Evolutionary conservation across 2,329 filamentous ascomycete genomes (phyloP), one percentile per base, ranked within the genome.

Genomic region (Neophaeococcomyces aloes): DNA sequence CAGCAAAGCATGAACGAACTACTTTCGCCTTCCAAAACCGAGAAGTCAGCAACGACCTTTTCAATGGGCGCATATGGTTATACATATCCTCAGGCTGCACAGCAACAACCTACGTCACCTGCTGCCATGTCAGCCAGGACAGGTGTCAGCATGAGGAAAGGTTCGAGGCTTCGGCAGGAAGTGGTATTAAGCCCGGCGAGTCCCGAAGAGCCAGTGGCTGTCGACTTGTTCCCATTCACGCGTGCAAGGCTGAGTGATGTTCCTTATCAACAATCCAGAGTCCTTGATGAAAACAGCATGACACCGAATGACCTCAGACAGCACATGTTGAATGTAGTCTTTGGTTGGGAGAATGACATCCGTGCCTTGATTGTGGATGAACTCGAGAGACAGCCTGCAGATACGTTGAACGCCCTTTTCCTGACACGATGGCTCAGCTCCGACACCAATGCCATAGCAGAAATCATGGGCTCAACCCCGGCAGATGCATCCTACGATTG

Each of bases 401-500:
- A 84, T 5, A 89, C 86, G 4, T 75, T 85, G 2, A 83, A 78
- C 49, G 79, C 83, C 10, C 84, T 96, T 40, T 72, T 96, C 30
- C 73, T 98, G 3, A 75, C 86, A 1, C 94, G 93, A 62, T 98
- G 91, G 91, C 75, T 98, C 0, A 87, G 88, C 11, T 84, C 94
- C 49, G 80, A 86, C 47, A 75, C 81, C 0, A 86, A 94, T 56
- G 74, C 86, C 31, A 84, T 94, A 75, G 75, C 79, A 8, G 78
- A 84, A 2, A 49, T 54, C 29, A 84, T 81, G 68, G 66, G 79
- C 29, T 68, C 78, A 33, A 83, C 86, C 0, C 79, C 89, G 53
- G 82, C 85, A n/a, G 88, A 91, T 75, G 89, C 86, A 7, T 86
- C 84, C 2, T 85, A 86, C 0, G 91, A 96, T 63, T 98, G 91